Evolutionary conservation across 495 filamentous ascomycete genomes (phyloP), one percentile per base, ranked within the genome.

Genomic region (Podospora anserina): DNA sequence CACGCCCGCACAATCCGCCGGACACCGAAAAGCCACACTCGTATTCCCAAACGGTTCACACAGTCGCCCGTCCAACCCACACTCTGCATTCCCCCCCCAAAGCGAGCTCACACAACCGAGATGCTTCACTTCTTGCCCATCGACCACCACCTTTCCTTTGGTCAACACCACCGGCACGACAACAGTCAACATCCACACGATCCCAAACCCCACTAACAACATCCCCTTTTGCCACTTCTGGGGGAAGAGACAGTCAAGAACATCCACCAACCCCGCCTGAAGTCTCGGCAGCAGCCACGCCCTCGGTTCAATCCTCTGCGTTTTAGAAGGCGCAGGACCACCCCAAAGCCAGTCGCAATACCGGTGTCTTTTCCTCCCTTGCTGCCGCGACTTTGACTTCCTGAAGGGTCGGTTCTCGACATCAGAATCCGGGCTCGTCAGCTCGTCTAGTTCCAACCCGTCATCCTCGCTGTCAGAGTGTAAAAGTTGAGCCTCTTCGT

Each of bases 1-100:
- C n/a, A 84, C 79, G 67, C 84, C 81, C 26, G 80, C 81, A 75
- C 92, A 96, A 71, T 88, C 88, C 2, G 89, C 88, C 28, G 91
- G 90, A 72, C 92, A 96, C 59, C 90, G 84, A 73, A 96, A 95
- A n/a, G 90, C 82, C 66, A 91, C 83, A 2, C 82, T 84, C 61
- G 82, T 82, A 70, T 88, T 86, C 28, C 83, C 81, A 70, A 95
- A 96, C 0, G 92, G 92, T 20, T 88, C 85, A 78, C 92, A 96
- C 69, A 86, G 79, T 60, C 88, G 86, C 19, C 92, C 92, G 72
- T 95, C 86, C 4, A 94, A 70, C 15, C 92, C 92, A 73, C 92
- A 96, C 65, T 82, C 80, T 68, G 92, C 92, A 55, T 87, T 87
- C 59, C 82, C 81, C 30, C 79, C 77, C 91, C 91, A 93, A 32